Base-by-base conservation (phyloP, 2,329 filamentous ascomycete genomes). In the Alternaria postmessia region DNA sequence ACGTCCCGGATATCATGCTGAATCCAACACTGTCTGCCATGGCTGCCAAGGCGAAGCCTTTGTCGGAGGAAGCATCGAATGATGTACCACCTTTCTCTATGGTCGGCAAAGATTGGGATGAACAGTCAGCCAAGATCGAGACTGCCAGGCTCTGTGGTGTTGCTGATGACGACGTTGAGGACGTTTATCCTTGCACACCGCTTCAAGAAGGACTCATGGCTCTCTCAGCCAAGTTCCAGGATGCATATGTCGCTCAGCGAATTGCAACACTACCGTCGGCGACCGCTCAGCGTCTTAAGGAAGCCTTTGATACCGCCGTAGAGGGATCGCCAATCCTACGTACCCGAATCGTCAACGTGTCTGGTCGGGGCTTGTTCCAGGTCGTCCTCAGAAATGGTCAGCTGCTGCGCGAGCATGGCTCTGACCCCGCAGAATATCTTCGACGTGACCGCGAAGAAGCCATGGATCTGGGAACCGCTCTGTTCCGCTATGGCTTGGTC, bases 1-100 rank as follows among this genome's bases (percentile, higher is more conserved):
- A 81, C 1, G 87, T 89, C 2, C 83, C 84, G 2, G 81, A 86
- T 26, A 84, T 88, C 56, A 88, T 89, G 76, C 76, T 73, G 18
- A 73, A 82, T 51, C 80, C 81, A 24, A 79, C 73, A 7, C 71
- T 84, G 4, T 70, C 81, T 1, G 79, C 73, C 0, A 85, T 86
- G 83, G 82, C 83, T 56, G 70, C 38, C 41, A 75, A 63, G 71
- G 72, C 64, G 56, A 78, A 63, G 12, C 59, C 60, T 6, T 20
- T 75, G 0, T 63, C 64, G 3, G 55, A 61, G 11, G 66, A 67
- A 12, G 65, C 64, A 1, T 54, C 73, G 0, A 60, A 46, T 4
- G 68, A 75, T 0, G 67, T 78, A 5, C 61, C 65, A 66, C 44
- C 77, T 55, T 76, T 80, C 70, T 70, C 80, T 55, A 51, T 79